These are phyloP conservation scores for Luffa aegyptiaca DNA, from an alignment of 306 rosid genomes.

Conservation along the genomic window DNA sequence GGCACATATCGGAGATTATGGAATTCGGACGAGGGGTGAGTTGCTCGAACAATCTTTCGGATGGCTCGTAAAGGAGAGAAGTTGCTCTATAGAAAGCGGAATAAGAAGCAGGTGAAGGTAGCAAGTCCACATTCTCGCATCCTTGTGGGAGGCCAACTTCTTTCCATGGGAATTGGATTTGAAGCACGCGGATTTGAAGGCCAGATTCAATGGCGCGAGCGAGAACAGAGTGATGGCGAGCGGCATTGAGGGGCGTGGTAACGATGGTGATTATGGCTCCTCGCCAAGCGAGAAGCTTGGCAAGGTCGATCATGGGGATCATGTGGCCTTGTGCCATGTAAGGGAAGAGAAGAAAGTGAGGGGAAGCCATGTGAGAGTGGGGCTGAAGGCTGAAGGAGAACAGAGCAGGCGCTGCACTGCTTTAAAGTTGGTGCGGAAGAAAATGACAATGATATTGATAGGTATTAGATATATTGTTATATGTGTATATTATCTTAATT, in stretches of 20 bases:
- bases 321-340: conserved; percentile 36
- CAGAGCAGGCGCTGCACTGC: too few relatives aligned
- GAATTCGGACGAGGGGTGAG: conserved; percentile 39
- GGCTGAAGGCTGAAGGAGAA: too few relatives aligned
- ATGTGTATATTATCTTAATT: too few relatives aligned
- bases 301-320: conserved; percentile 33
- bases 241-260: conserved; percentile 26
- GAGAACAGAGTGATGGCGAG: conserved; percentile 11
- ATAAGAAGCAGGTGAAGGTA: not conserved
- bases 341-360: conserved; percentile 18
- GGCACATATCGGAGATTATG: conserved; percentile 19
- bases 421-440: too few relatives aligned
- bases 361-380: not conserved
- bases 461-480: too few relatives aligned
- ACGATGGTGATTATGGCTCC: conserved; percentile 18
- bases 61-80: conserved; percentile 23
- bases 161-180: not conserved
- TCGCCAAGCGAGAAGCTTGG: conserved; percentile 19
- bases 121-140: not conserved
- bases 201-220: conserved; percentile 11
- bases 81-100: not conserved
- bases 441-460: too few relatives aligned
- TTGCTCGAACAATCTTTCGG: conserved; percentile 18
- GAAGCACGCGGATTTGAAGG: not conserved
- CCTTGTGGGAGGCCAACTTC: not conserved